Conservation (phyloP, 2,329 filamentous ascomycete genomes). For the Penicillium sp. region DNA sequence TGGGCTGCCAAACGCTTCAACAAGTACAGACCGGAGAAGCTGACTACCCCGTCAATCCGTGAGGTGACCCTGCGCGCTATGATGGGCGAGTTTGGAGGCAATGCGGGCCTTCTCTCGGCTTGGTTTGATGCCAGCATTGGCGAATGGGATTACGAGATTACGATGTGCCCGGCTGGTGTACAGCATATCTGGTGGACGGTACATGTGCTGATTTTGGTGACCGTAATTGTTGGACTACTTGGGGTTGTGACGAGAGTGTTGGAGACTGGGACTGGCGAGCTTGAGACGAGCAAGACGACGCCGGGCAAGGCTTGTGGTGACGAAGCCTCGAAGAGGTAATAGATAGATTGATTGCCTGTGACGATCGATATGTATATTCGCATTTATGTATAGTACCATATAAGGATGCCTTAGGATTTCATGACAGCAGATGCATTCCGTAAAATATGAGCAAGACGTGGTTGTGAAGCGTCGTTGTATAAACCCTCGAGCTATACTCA, state of each 20-base stretch:
- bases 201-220: constrained; percentile 72
- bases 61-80: constrained; percentile 96
- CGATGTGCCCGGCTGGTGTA: constrained; percentile 76
- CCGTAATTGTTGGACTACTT: constrained; percentile 42
- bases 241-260: constrained; percentile 21
- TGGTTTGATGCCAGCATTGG: constrained; percentile 76
- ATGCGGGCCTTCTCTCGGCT: constrained; percentile 82
- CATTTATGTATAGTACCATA: neutral
- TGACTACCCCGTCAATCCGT: constrained; percentile 60
- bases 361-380: constrained; percentile 9
- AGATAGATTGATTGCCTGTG: neutral
- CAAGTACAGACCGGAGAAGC: constrained; percentile 11
- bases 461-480: neutral
- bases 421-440: neutral
- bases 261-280: neutral
- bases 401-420: neutral
- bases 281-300: neutral
- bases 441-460: neutral
- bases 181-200: constrained; percentile 96
- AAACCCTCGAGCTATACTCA: neutral
- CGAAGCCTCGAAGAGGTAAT: neutral
- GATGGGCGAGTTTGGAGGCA: constrained; percentile 97
- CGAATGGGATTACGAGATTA: constrained; percentile 84
- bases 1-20: constrained; percentile 47
- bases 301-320: neutral